Base-by-base conservation (phyloP, 169 alveolate species). In the Eimeria sp. region DNA sequence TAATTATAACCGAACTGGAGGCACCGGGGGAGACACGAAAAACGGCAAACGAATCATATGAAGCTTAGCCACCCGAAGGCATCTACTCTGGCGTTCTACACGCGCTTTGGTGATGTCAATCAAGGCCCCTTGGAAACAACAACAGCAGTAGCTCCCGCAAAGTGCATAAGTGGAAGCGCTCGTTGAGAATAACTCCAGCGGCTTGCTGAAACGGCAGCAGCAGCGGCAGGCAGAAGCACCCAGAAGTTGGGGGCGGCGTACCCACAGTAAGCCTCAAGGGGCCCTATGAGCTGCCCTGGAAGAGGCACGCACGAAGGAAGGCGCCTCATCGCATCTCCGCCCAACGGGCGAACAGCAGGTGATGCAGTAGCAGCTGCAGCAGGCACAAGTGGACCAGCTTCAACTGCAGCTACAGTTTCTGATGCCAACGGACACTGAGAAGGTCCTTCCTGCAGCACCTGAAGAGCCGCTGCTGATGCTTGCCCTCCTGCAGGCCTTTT, bases 231-330 rank as follows among this genome's bases (percentile, higher is more conserved):
- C 61, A 54, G 4, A 1, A 54, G 61, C 61, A 54, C 40, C 40
- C 40, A 0, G 87, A 61, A 40, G 51, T 4, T 20, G 45, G 65
- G 43, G 22, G 61, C 9, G 87, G 65, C 63, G 16, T 49, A 76
- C 87, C 87, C 45, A 63, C 87, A 76, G 57, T 76, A 76, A 40
- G 87, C 61, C 87, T 76, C 87, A 13, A 76, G 87, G 51, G 87
- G 61, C 18, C 87, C 87, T 4, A 76, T 76, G 87, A 76, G 61
- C 57, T 76, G 87, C 65, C 87, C 87, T 16, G 87, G 87, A 4
- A 76, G 87, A 76, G 87, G 87, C 57, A 76, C 61, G 63, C 57
- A 43, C 6, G 87, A 76, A 47, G 87, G 87, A 76, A 76, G 87
- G 63, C 87, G 87, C 87, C 87, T 25, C 87, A 76, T 76, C 51